Conservation (phyloP, 495 filamentous ascomycete species). For the Penicillium soppii region DNA sequence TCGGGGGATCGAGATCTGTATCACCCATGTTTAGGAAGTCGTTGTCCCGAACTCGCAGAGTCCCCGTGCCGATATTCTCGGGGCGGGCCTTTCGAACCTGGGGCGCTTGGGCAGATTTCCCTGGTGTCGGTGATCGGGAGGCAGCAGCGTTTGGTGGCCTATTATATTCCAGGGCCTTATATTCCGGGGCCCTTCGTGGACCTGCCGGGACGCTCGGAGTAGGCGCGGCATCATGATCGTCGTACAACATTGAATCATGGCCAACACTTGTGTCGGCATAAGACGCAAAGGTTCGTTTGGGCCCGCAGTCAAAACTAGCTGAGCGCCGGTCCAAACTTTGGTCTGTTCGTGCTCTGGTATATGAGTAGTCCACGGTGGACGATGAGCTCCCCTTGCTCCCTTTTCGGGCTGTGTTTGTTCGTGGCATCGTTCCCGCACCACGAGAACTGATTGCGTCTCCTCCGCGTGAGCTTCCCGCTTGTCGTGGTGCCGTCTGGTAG, state of each 20-base stretch:
- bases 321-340: slow-evolving; percentile 59
- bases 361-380: slow-evolving; percentile 66
- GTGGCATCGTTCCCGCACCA: slow-evolving; percentile 23
- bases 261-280: slow-evolving; percentile 22
- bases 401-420: slow-evolving; percentile 47
- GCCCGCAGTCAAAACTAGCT: slow-evolving; percentile 74
- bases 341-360: slow-evolving; percentile 51
- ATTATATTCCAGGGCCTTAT: too few species aligned
- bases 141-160: slow-evolving; percentile 45
- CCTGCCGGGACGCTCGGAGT: slow-evolving; percentile 84
- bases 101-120: slow-evolving; percentile 59
- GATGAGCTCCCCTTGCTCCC: slow-evolving; percentile 72
- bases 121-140: slow-evolving; percentile 41
- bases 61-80: slow-evolving; percentile 41
- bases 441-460: slow-evolving; percentile 38
- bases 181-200: slow-evolving; percentile 56
- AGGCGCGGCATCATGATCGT: slow-evolving; percentile 80
- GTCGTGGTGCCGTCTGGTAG: slow-evolving; percentile 59
- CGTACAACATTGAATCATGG: slow-evolving; percentile 36
- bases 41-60: slow-evolving; percentile 30
- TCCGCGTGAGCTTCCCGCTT: slow-evolving; percentile 62
- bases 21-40: slow-evolving; percentile 26
- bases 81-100: slow-evolving; percentile 30
- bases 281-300: slow-evolving; percentile 31
- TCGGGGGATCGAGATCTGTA: slow-evolving; percentile 34